A percentile compares a stretch with the other conserved stretches of the same genome.
phyloP scores from a whole-genome alignment of 192 early-diverging fungal species.

The Coemansia sp. region DNA sequence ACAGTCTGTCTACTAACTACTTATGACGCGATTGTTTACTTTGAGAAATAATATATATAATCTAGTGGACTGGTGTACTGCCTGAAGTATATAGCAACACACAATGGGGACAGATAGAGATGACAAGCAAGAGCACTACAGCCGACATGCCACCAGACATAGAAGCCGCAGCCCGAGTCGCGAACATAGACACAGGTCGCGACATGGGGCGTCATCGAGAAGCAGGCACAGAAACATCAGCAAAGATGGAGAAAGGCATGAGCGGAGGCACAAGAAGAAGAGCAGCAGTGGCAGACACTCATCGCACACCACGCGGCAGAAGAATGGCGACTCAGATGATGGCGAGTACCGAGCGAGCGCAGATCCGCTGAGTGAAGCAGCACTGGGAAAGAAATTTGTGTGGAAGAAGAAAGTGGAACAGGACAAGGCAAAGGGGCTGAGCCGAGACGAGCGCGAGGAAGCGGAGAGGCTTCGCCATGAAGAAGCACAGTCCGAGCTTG shows the following conservation, averaged over 20 bases:
- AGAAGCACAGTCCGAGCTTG: slow-evolving; percentile 75
- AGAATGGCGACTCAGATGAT: background rate
- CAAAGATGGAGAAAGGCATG: background rate
- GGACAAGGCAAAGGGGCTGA: slow-evolving; percentile 70
- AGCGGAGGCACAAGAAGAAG: slow-evolving; percentile 6
- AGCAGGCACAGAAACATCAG: slow-evolving; percentile 6
- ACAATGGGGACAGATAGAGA: background rate
- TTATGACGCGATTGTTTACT: no score
- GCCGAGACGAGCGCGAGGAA: slow-evolving; percentile 56
- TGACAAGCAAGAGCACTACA: no score
- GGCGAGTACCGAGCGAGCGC: slow-evolving; percentile 65
- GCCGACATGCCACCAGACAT: no score
- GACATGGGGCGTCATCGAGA: background rate
- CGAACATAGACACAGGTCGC: no score
- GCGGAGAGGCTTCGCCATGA: slow-evolving; percentile 56
- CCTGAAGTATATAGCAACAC: background rate
- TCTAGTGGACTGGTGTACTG: no score
- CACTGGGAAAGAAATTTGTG: slow-evolving; percentile 82
- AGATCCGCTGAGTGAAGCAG: slow-evolving; percentile 80
- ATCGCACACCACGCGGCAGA: slow-evolving; percentile 1
- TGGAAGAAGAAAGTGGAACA: slow-evolving; percentile 93
- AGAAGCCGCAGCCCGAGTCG: no score
- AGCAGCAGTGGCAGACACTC: slow-evolving; percentile 4
- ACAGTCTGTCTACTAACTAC: no score
- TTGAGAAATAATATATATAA: no score